Base-by-base conservation (phyloP, 495 filamentous ascomycete species). In the Penicillium robsamsonii region DNA sequence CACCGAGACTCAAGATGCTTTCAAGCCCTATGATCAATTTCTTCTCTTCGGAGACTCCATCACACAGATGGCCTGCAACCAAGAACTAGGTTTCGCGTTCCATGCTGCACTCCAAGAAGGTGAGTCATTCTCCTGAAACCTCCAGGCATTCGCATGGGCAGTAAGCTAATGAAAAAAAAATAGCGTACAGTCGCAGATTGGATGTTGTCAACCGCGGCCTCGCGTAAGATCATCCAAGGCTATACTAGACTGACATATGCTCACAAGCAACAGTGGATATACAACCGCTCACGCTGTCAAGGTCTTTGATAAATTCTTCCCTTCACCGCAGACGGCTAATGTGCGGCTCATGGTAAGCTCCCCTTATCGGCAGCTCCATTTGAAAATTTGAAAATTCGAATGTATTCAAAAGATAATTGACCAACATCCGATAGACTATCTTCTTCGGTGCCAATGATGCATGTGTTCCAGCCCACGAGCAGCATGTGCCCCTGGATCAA, bases 391-490 rank as follows among this genome's bases (percentile, higher is more conserved):
- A 27, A 50, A 44, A 10, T 5, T 41, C 27, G 33, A 22, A 37
- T 33, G 18, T 8, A 60, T 31, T 63, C 46, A 59, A 55, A 54
- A 13, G 7, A 51, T 50, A 27, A 25, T 30, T 27, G 15, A 40
- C 51, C 50, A 10, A 45, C 7, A 29, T 33, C 18, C 8, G 13
- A 25, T 50, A 93, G 89, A 78, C 86, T 22, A 75, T 96, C 58
- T 91, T 94, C 63, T 84, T 96, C 56, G 92, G 92, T 17, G 89
- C 92, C 63, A 96, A 96, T 66, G 92, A 96, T 68, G 86, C 92
- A 7, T 80, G 78, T 52, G 62, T 92, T n/a, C 75, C 77, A 18
- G 70, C 76, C 40, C 83, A 76, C 53, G 69, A 72, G 6, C 92
- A 96, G 66, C 81, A 90, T 64, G 81, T 96, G n/a, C 83, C 89